A percentile compares a stretch with the other conserved stretches of the same genome.
Conservation (phyloP, 1,139 yeast species). For the Candida mesenterica region DNA sequence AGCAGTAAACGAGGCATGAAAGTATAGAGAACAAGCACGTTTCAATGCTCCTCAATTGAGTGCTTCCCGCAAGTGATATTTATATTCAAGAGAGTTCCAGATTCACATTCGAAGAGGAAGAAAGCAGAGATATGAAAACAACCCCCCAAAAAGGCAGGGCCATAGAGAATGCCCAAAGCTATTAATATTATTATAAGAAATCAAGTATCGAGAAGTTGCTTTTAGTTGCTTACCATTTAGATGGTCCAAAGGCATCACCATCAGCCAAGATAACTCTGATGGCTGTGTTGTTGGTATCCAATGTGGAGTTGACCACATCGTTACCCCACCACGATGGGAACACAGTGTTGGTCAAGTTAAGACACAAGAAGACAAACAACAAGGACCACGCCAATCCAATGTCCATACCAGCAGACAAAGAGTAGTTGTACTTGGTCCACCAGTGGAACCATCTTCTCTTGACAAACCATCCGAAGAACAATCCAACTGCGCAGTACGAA, state of each 20-base stretch:
- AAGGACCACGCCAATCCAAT: constrained; percentile 55
- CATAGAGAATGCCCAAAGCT: too few species aligned
- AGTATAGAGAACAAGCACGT: too few species aligned
- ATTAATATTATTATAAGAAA: neutral
- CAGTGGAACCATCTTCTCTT: constrained; percentile 48
- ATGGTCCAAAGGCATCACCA: constrained; percentile 22
- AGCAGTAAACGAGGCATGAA: too few species aligned
- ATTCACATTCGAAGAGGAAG: too few species aligned
- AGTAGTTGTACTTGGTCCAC: constrained; percentile 67
- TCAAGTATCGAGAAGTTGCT: neutral
- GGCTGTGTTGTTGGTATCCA: constrained; percentile 15
- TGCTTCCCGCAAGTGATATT: too few species aligned
- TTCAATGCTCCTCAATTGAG: too few species aligned
- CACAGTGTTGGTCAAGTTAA: constrained; percentile 27
- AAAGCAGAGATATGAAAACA: too few species aligned
- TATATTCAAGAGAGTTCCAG: too few species aligned
- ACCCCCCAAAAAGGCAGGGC: too few species aligned
- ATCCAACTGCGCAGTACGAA: constrained; percentile 38
- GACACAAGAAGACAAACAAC: constrained; percentile 45
- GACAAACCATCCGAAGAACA: constrained; percentile 32
- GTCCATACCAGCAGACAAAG: constrained; percentile 57
- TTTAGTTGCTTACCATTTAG: constrained; percentile 18
- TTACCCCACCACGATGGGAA: constrained; percentile 64
- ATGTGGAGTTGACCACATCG: constrained; percentile 28
- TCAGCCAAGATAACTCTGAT: constrained; percentile 12